Conservation (phyloP, 2,329 filamentous ascomycete species). For the Phialophora chinensis region DNA sequence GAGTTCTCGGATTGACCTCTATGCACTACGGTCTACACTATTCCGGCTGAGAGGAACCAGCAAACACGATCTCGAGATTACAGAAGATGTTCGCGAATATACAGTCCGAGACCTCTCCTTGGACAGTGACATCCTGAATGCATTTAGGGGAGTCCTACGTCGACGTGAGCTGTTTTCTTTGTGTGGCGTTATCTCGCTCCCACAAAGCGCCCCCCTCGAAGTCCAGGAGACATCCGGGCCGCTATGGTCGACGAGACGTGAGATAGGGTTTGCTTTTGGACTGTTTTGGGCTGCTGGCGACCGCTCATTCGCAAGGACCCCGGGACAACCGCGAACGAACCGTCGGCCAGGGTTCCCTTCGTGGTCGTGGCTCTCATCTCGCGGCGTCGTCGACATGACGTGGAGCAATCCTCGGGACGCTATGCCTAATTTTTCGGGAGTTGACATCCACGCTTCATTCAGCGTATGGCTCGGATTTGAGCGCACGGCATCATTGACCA, state of each 20-base stretch:
- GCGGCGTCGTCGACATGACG: slow-evolving; percentile 15
- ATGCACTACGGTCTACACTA: slow-evolving; percentile 9
- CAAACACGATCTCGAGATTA: slow-evolving; percentile 14
- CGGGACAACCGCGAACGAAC: slow-evolving; percentile 7
- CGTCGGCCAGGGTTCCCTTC: slow-evolving; percentile 9
- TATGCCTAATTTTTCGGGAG: background rate
- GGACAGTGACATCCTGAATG: slow-evolving; percentile 17
- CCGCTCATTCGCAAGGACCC: slow-evolving; percentile 4
- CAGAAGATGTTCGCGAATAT: slow-evolving; percentile 18
- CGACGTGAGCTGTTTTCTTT: slow-evolving; percentile 2
- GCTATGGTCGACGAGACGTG: background rate
- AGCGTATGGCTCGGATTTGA: background rate
- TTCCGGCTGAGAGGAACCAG: slow-evolving; percentile 7
- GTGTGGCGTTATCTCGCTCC: slow-evolving; percentile 2
- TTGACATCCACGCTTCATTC: slow-evolving; percentile 7
- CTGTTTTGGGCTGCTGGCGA: slow-evolving; percentile 8
- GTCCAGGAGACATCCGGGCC: background rate
- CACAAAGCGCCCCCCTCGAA: background rate
- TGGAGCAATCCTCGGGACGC: slow-evolving; percentile 15
- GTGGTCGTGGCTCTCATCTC: slow-evolving; percentile 17
- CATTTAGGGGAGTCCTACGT: slow-evolving; percentile 14
- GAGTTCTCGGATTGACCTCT: background rate
- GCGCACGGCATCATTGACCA: background rate
- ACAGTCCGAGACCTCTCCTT: slow-evolving; percentile 10
- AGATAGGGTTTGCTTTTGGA: slow-evolving; percentile 8